phyloP scores from a whole-genome alignment of 2,329 filamentous ascomycete genomes.

The Colletotrichum somersetense region DNA sequence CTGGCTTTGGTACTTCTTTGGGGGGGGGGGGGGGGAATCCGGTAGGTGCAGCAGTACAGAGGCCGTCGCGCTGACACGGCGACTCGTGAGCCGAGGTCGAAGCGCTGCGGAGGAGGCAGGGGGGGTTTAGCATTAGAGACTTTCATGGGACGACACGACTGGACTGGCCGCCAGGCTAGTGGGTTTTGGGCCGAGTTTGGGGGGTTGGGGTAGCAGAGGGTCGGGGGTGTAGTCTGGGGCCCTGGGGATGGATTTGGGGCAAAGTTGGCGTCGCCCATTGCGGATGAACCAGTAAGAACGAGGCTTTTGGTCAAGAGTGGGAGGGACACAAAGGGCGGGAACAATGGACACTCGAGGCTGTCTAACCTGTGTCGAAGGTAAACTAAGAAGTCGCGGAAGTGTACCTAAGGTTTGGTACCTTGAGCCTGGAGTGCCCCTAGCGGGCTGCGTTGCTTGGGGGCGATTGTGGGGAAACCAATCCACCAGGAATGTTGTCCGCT shows the following conservation, averaged over 20 bases:
- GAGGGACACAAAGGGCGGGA: constrained; percentile 22
- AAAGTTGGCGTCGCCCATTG: constrained; percentile 31
- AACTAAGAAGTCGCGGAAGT: no score
- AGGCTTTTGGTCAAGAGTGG: constrained; percentile 37
- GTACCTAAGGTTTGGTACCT: neutral
- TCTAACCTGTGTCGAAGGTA: no score
- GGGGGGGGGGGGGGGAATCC: neutral
- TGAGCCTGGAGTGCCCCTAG: neutral
- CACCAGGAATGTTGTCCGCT: neutral
- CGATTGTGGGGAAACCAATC: constrained; percentile 7
- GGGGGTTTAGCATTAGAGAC: constrained; percentile 33
- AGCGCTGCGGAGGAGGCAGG: constrained; percentile 42
- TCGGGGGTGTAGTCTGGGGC: constrained; percentile 30
- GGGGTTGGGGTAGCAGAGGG: constrained; percentile 19
- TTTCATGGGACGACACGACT: constrained; percentile 30
- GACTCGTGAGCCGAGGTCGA: constrained; percentile 46
- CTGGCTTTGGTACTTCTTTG: constrained; percentile 15
- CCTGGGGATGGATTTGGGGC: constrained; percentile 9
- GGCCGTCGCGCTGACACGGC: constrained; percentile 41
- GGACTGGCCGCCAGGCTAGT: constrained; percentile 33
- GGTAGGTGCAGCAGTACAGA: constrained; percentile 16
- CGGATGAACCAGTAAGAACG: constrained; percentile 38
- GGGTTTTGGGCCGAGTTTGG: constrained; percentile 39
- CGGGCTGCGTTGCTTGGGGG: constrained; percentile 1
- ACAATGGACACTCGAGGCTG: constrained; percentile 20